Conservation (phyloP, 495 filamentous ascomycete species). For the Geopyxis carbonaria region DNA sequence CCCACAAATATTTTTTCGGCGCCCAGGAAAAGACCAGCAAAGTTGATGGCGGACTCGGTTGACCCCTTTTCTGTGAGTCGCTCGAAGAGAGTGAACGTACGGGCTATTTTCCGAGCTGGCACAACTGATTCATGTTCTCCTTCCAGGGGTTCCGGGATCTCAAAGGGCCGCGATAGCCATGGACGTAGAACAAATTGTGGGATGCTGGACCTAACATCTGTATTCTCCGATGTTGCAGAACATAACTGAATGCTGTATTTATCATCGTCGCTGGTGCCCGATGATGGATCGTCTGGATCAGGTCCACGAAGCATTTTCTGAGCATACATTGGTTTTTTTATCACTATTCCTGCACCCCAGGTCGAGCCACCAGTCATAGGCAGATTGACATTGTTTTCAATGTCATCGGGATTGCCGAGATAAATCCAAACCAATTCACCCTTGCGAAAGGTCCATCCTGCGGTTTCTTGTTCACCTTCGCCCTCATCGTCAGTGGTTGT, state of each 20-base stretch:
- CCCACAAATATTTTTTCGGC: conserved; percentile 45
- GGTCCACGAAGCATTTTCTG: not conserved
- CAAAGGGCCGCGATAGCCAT: conserved; percentile 15
- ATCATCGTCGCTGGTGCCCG: not conserved
- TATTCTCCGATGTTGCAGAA: conserved; percentile 6
- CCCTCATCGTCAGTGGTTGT: conserved; percentile 14
- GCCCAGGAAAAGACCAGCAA: conserved; percentile 37
- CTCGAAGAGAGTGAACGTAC: conserved; percentile 37
- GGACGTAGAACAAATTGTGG: conserved; percentile 14
- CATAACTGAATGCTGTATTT: conserved; percentile 15
- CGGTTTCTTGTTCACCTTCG: conserved; percentile 19
- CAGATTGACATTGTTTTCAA: not conserved
- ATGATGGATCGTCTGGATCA: not conserved
- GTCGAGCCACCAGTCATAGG: not conserved
- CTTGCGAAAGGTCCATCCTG: conserved; percentile 21
- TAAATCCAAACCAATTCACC: conserved; percentile 22
- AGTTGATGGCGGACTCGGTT: not conserved
- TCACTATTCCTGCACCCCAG: conserved; percentile 16
- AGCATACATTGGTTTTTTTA: conserved; percentile 13
- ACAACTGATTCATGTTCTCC: conserved; percentile 17
- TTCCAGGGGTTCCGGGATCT: not conserved
- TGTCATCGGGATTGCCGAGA: conserved; percentile 14
- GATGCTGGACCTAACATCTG: conserved; percentile 8
- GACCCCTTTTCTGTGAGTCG: conserved; percentile 22
- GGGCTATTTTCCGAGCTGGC: conserved; percentile 24